Percentiles rank a stretch among this genome's conserved stretches.
phyloP scores from a whole-genome alignment of 2,329 filamentous ascomycete genomes.

The Claviceps maximensis region DNA sequence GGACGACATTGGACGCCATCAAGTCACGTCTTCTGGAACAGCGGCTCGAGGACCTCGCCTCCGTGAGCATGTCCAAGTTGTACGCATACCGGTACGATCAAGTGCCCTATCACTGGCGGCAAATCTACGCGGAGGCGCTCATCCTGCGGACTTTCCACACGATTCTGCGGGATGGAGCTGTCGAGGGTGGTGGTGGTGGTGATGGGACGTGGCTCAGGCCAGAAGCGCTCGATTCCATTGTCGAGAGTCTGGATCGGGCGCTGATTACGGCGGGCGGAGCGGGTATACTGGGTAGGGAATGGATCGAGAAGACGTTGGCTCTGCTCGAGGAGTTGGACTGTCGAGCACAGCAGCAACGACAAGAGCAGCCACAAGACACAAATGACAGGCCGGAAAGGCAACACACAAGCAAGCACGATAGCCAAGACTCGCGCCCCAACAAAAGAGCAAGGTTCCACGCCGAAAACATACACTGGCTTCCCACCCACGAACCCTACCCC shows the following conservation, averaged over 20 bases:
- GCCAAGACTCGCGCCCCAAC: slow-evolving; percentile 4
- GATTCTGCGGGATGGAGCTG: slow-evolving; percentile 10
- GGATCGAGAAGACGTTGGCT: slow-evolving; percentile 38
- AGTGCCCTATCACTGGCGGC: slow-evolving; percentile 54
- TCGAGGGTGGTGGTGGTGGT: not conserved
- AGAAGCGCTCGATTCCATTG: slow-evolving; percentile 35
- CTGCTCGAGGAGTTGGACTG: slow-evolving; percentile 22
- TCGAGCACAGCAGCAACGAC: not conserved
- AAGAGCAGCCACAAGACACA: not conserved
- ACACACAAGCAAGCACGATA: too few relatives aligned
- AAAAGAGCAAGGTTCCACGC: slow-evolving; percentile 11
- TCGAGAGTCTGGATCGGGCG: slow-evolving; percentile 59
- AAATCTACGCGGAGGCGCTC: slow-evolving; percentile 57
- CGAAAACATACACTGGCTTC: slow-evolving; percentile 11
- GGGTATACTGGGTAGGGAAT: slow-evolving; percentile 33
- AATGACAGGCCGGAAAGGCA: too few relatives aligned
- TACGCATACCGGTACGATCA: slow-evolving; percentile 56
- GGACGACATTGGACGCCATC: slow-evolving; percentile 1
- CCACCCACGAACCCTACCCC: slow-evolving; percentile 16
- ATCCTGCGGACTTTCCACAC: slow-evolving; percentile 44
- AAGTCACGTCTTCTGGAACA: slow-evolving; percentile 18
- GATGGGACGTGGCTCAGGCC: slow-evolving; percentile 6
- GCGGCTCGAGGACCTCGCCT: slow-evolving; percentile 42
- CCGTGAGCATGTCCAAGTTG: slow-evolving; percentile 50
- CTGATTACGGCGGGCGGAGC: slow-evolving; percentile 62